Evolutionary conservation across 192 early-diverging fungal genomes (phyloP).

Genomic region (Diversispora eburnea): DNA sequence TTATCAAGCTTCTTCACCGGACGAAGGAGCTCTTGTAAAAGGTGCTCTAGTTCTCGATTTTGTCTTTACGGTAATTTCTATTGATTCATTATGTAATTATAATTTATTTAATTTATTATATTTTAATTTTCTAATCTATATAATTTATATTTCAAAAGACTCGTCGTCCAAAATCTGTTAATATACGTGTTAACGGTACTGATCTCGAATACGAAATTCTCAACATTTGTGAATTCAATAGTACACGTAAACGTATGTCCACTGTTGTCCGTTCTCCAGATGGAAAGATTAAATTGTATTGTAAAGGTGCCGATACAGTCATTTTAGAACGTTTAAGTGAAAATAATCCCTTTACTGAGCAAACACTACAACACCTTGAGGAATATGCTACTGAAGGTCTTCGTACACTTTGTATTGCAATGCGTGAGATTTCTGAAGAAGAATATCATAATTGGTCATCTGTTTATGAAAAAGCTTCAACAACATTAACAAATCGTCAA

Average conservation of each 20-base stretch:
- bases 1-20: conserved; percentile 96
- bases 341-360: conserved; percentile 67
- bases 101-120: not conserved
- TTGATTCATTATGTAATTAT: conserved; percentile 1
- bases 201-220: conserved; percentile 84
- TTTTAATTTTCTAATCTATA: not conserved
- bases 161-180: conserved; percentile 58
- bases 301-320: conserved; percentile 98
- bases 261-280: conserved; percentile 84
- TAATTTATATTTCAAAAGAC: conserved; percentile 30
- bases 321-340: conserved; percentile 85
- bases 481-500: conserved; percentile 83
- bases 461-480: conserved; percentile 83
- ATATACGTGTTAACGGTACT: conserved; percentile 38
- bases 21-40: conserved; percentile 92
- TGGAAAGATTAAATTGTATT: conserved; percentile 84
- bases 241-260: conserved; percentile 98
- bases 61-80: conserved; percentile 53
- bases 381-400: conserved; percentile 96
- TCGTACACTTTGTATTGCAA: conserved; percentile 92
- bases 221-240: conserved; percentile 98
- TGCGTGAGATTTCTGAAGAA: conserved; percentile 84
- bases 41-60: conserved; percentile 64
- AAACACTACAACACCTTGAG: conserved; percentile 75
- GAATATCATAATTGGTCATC: conserved; percentile 84